Conservation (phyloP, 1,284 basidiomycete species). For the Ganoderma meredithae region DNA sequence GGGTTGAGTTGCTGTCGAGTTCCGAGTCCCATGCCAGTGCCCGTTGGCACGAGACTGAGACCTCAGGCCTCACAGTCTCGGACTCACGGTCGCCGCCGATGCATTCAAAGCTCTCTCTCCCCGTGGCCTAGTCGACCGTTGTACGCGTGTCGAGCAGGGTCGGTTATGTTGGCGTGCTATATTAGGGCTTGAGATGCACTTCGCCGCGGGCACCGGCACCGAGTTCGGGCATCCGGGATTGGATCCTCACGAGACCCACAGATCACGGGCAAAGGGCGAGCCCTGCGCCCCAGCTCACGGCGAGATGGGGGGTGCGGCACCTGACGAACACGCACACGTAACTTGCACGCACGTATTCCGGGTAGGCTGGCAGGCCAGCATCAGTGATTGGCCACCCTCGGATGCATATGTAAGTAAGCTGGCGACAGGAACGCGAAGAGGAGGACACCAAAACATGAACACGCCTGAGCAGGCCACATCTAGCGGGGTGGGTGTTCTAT, state of each 20-base stretch:
- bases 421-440: not conserved
- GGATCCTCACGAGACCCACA: not conserved
- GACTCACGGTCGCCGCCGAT: not conserved
- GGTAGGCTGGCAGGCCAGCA: not conserved
- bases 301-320: not conserved
- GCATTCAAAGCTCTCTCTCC: not conserved
- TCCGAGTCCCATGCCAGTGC: not conserved
- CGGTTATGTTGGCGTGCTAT: not conserved
- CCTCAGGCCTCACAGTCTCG: too few species aligned
- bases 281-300: not conserved
- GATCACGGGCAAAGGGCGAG: not conserved
- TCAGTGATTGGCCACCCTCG: not conserved
- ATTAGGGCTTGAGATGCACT: not conserved
- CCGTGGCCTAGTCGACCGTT: not conserved
- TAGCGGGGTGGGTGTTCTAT: not conserved
- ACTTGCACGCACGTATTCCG: too few species aligned
- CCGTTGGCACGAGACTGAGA: not conserved
- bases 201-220: not conserved
- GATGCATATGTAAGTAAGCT: not conserved
- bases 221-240: not conserved
- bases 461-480: not conserved
- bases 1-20: not conserved
- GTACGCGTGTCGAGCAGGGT: not conserved
- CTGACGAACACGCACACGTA: constrained; percentile 7
- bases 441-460: not conserved